Base-by-base conservation (phyloP, 257 asterid species). In the Jaltomata sinuosa region DNA sequence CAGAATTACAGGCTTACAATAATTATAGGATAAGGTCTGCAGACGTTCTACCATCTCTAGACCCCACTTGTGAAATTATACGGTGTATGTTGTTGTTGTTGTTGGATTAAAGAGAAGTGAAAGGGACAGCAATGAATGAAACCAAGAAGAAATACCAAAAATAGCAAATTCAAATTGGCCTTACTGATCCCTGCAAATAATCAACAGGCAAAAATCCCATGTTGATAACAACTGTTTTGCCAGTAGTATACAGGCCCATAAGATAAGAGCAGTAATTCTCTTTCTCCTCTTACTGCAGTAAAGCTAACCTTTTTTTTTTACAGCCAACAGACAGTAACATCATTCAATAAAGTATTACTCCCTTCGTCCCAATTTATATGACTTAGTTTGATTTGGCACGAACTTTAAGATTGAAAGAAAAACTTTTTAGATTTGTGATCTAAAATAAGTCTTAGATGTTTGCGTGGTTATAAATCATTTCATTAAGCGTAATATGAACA, bases 231-330 rank as follows among this genome's bases (percentile, higher is more conserved):
- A 85, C 90, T 62, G 80, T 84, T 91, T 91, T 89, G 74, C 89
- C 93, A 86, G 86, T 86, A 61, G 47, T 18, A n/a, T n/a, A 67
- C 54, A 79, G 93, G 89, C 92, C 95, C 93, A 91, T 91, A 36
- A 14, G 27, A n/a, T n/a, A n/a, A 71, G 85, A 11, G 8, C 16
- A 78, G 27, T 69, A 55, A 50, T 31, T 29, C 21, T 31, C 5
- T 45, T 27, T 42, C 14, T 59, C 57, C 11, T 61, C 7, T 47
- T 11, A 79, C 18, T 38, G 27, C 53, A 59, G 78, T 50, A 34
- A 18, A 78, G 31, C 42, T 31, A 25, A 54, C 22, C 61, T 32
- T 65, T 27, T 62, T 47, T 65, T 84, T 71, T 40, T 31, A 84
- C 68, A 55, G 82, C 78, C 78, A 55, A 55, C 29, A 55, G 29